Evolutionary conservation across 2,329 filamentous ascomycete genomes (phyloP).

Genomic region (Colletotrichum plurivorum): DNA sequence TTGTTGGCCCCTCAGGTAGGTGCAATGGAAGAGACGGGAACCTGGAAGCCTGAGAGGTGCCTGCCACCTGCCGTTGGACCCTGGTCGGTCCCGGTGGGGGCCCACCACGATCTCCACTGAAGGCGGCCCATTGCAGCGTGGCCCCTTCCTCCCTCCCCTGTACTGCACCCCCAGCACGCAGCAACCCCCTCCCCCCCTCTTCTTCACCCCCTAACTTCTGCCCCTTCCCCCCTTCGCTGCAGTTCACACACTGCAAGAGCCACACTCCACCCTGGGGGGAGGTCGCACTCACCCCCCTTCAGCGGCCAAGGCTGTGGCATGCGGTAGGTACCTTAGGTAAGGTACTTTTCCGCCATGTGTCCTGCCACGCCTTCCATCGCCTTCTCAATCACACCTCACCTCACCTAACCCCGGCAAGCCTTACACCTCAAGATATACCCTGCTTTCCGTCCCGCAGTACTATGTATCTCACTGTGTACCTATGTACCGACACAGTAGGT

Average conservation of each 20-base stretch:
- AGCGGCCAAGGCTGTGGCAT: slow-evolving; percentile 18
- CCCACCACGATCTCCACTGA: slow-evolving; percentile 8
- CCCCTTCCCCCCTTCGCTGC: background rate
- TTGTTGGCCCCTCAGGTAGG: background rate
- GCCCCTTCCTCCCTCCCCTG: background rate
- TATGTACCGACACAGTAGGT: too few relatives aligned
- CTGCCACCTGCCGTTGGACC: slow-evolving; percentile 34
- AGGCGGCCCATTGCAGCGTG: slow-evolving; percentile 20
- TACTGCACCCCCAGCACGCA: slow-evolving; percentile 8
- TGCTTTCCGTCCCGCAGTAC: slow-evolving; percentile 1
- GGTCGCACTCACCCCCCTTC: slow-evolving; percentile 8
- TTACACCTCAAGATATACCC: slow-evolving; percentile 15
- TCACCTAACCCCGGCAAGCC: slow-evolving; percentile 19
- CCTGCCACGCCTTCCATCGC: slow-evolving; percentile 19
- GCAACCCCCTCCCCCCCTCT: background rate
- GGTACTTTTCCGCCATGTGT: slow-evolving; percentile 29
- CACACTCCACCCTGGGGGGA: background rate
- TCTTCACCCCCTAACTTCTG: slow-evolving; percentile 5
- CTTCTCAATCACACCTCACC: slow-evolving; percentile 29
- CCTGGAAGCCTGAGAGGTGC: background rate
- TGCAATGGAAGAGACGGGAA: slow-evolving; percentile 9
- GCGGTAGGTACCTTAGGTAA: background rate
- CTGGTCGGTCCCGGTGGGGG: slow-evolving; percentile 6
- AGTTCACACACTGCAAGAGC: background rate
- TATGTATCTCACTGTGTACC: background rate